Evolutionary conservation across 345 rosid genomes (phyloP).

Genomic region (Fremontodendron californicum): DNA sequence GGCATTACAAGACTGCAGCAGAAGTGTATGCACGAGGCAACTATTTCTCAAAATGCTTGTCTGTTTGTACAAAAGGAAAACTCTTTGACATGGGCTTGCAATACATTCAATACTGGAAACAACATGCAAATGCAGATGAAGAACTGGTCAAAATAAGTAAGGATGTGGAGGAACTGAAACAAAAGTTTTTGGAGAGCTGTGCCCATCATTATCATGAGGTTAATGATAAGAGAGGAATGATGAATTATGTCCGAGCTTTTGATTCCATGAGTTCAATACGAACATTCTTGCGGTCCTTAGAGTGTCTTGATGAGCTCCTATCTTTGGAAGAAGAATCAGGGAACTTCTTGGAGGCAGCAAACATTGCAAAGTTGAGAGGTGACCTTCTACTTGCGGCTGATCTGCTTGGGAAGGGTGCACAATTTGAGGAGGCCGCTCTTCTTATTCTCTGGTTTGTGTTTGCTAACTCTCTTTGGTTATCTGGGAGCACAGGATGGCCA

Average conservation of each 20-base stretch:
- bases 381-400: slow-evolving; percentile 32
- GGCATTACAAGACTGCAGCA: slow-evolving; percentile 31
- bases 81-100: slow-evolving; percentile 39
- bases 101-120: slow-evolving; percentile 37
- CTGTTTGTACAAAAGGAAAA: slow-evolving; percentile 32
- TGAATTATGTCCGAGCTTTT: slow-evolving; percentile 33
- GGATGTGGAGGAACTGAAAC: slow-evolving; percentile 28
- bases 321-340: slow-evolving; percentile 33
- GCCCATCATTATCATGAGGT: slow-evolving; percentile 32
- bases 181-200: slow-evolving; percentile 34
- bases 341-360: slow-evolving; percentile 37
- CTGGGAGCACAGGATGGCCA: slow-evolving; percentile 46
- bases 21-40: slow-evolving; percentile 36
- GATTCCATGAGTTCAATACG: slow-evolving; percentile 21
- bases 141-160: not conserved
- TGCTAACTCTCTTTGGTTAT: slow-evolving; percentile 41
- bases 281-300: slow-evolving; percentile 28
- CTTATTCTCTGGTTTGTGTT: slow-evolving; percentile 33
- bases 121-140: slow-evolving; percentile 8
- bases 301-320: slow-evolving; percentile 37
- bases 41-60: slow-evolving; percentile 32
- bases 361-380: slow-evolving; percentile 35
- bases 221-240: slow-evolving; percentile 29
- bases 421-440: slow-evolving; percentile 29
- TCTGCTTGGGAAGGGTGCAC: slow-evolving; percentile 33